phyloP scores from a whole-genome alignment of 2,329 filamentous ascomycete genomes.

The Verticillium nonalfalfae region DNA sequence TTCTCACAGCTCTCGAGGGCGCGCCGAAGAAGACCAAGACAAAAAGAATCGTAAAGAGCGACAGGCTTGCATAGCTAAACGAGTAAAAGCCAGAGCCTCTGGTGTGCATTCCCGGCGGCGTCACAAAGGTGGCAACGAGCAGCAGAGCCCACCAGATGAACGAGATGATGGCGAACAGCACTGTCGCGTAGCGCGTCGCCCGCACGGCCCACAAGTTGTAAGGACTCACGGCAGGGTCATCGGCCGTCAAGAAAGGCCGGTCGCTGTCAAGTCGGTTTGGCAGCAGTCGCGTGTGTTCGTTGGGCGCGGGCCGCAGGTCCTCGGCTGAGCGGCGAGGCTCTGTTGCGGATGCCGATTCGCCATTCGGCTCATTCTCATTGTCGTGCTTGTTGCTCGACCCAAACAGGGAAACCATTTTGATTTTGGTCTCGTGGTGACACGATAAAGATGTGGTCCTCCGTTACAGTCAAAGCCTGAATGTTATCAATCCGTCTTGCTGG shows the following conservation, averaged over 20 bases:
- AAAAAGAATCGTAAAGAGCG: constrained; percentile 68
- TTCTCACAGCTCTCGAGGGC: constrained; percentile 72
- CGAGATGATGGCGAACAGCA: constrained; percentile 67
- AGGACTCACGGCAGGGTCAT: constrained; percentile 55
- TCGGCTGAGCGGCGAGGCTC: neutral
- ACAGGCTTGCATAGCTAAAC: constrained; percentile 76
- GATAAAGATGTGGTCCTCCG: neutral
- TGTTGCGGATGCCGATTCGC: neutral
- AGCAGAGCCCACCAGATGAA: constrained; percentile 92
- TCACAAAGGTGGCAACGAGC: constrained; percentile 86
- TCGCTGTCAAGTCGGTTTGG: constrained; percentile 56
- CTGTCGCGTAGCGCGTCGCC: constrained; percentile 68
- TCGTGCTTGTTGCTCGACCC: neutral
- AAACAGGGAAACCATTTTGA: constrained; percentile 1
- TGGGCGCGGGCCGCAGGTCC: constrained; percentile 20
- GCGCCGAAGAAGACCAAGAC: constrained; percentile 81
- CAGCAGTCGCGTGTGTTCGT: constrained; percentile 60
- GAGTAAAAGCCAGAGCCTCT: constrained; percentile 90
- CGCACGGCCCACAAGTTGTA: constrained; percentile 95
- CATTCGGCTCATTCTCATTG: neutral
- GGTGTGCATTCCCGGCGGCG: constrained; percentile 77
- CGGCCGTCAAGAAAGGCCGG: constrained; percentile 25
- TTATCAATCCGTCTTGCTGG: neutral
- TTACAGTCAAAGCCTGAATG: too few species aligned
- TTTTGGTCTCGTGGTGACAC: neutral